Percentiles rank a stretch among this genome's conserved stretches.
These are phyloP conservation scores for Fallopia convolvulus DNA, from an alignment of 148 eudicot genomes.

Conservation along the genomic window DNA sequence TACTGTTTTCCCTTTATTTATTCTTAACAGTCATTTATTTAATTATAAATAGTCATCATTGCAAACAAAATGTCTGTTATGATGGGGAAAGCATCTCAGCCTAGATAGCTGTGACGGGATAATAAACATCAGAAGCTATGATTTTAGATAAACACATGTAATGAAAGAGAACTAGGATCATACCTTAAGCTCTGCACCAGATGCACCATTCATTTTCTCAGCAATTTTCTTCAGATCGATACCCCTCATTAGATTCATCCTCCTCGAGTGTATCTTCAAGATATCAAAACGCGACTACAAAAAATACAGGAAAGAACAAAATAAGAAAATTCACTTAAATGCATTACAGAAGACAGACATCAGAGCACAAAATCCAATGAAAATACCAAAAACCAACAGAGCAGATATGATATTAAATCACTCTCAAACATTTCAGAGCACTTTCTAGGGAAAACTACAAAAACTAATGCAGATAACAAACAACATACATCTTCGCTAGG, in stretches of 20 bases:
- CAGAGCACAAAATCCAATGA: background rate
- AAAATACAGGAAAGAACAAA: background rate
- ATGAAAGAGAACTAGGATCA: background rate
- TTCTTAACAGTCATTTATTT: background rate
- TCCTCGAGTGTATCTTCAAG: slow-evolving; percentile 66
- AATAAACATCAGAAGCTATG: background rate
- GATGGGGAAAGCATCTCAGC: background rate
- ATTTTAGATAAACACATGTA: background rate
- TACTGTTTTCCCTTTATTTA: background rate
- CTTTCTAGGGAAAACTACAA: background rate
- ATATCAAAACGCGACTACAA: slow-evolving; percentile 56
- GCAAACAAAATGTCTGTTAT: background rate
- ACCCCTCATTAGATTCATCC: slow-evolving; percentile 63
- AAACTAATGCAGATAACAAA: background rate
- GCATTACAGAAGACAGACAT: no score
- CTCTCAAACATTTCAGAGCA: background rate
- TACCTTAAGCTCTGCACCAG: slow-evolving; percentile 60
- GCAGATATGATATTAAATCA: background rate
- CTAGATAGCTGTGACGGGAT: background rate
- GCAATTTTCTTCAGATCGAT: slow-evolving; percentile 62
- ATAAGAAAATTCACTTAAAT: no score
- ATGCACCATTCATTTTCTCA: slow-evolving; percentile 58
- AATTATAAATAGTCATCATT: background rate
- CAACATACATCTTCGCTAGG: slow-evolving; percentile 56
- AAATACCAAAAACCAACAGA: background rate